Base-by-base conservation (phyloP, 805 yeast species). In the Candida taoyuanica region DNA sequence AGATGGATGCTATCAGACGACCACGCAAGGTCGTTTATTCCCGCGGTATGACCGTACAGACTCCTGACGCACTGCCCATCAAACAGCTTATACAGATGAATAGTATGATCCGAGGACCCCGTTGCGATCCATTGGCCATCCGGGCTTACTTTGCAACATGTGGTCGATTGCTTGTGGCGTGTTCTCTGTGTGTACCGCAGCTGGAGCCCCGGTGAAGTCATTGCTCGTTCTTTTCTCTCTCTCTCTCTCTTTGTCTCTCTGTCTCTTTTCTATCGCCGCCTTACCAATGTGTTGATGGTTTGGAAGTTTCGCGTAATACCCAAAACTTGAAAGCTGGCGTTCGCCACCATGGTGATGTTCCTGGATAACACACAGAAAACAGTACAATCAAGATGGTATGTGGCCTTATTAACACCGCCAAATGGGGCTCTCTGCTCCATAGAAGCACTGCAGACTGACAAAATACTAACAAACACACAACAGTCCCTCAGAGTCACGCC, bases 11-110 rank as follows among this genome's bases (percentile, higher is more conserved):
- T 71, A 56, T 84, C 81, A 2, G 91, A 89, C 1, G 89, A 76
- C 78, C 88, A 91, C 26, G 76, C 73, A 1, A 93, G 50, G 43
- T 81, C 88, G 12, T 89, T 81, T 3, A 91, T 67, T 1, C 95
- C 93, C 19, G 61, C 68, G 2, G 74, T 58, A 55, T 91, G 95
- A 1, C 88, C 89, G 8, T 47, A 43, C 3, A 65, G 45, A 2
- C 64, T 55, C 19, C 65, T 47, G 8, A 59, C 41, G 19, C 65
- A 49, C 6, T 50, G 43, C 2, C 71, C 73, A 13, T 48, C 56
- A 3, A 58, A 53, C 5, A 71, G 48, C 36, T 73, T 71, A 76
- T 82, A 81, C 6, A 86, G 58, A 26, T 72, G 70, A 30, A 85
- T 71, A 3, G 78, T 67, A 34, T 69, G 73, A 50, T 78, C 85